A percentile compares a stretch with the other conserved stretches of the same genome.
Evolutionary conservation across 192 early-diverging fungal genomes (phyloP).

Genomic region (Gonapodya prolifera): DNA sequence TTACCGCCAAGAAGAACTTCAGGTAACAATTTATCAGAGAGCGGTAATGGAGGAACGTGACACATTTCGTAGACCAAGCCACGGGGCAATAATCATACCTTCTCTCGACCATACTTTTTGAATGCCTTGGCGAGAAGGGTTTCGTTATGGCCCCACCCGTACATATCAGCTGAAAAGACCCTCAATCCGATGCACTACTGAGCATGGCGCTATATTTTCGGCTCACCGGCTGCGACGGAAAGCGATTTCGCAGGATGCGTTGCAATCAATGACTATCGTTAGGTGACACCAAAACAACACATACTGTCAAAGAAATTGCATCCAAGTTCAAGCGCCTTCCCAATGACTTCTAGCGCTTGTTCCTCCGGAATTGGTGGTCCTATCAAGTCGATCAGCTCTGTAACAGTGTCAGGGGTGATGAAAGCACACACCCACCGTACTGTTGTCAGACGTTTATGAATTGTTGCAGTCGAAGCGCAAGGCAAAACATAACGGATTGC

Average conservation of each 20-base stretch:
- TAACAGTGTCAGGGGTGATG: too few relatives aligned
- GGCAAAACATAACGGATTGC: too few relatives aligned
- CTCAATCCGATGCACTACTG: too few relatives aligned
- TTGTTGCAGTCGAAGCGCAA: too few relatives aligned
- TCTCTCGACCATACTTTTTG: conserved; percentile 28
- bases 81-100: conserved; percentile 30
- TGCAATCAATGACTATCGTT: not conserved
- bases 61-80: not conserved
- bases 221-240: too few relatives aligned
- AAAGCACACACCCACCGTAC: too few relatives aligned
- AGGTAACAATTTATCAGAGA: not conserved
- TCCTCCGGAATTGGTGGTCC: not conserved
- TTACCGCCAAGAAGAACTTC: not conserved
- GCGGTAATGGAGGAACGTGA: not conserved
- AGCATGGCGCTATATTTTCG: too few relatives aligned
- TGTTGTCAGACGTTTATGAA: too few relatives aligned
- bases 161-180: not conserved
- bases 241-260: not conserved
- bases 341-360: not conserved
- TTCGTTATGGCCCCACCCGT: conserved; percentile 40
- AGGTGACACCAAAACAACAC: not conserved
- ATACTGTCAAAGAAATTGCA: not conserved
- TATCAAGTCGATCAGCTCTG: too few relatives aligned
- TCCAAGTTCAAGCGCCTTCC: not conserved
- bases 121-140: conserved; percentile 27